These are phyloP conservation scores for Monascus ruber DNA, from an alignment of 2,329 filamentous ascomycete genomes.

Conservation along the genomic window DNA sequence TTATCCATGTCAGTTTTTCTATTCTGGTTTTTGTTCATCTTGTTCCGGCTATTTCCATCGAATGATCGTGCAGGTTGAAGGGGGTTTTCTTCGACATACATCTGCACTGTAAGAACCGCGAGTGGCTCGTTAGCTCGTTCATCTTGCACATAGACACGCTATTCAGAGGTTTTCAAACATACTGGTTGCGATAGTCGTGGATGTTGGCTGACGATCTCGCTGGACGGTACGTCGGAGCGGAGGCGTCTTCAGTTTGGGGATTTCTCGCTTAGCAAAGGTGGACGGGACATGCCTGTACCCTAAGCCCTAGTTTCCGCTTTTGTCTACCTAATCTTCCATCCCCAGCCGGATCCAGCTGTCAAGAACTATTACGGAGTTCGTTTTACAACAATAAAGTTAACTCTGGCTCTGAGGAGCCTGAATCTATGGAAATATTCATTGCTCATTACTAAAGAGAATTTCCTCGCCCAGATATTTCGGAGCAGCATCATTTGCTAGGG, in stretches of 20 bases:
- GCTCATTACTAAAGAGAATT: neutral
- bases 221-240: slow-evolving; percentile 23
- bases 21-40: slow-evolving; percentile 5
- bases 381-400: too few relatives aligned
- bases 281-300: slow-evolving; percentile 20
- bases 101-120: slow-evolving; percentile 59
- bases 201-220: slow-evolving; percentile 30
- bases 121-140: slow-evolving; percentile 34
- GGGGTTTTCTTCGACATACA: slow-evolving; percentile 49
- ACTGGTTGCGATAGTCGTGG: slow-evolving; percentile 38
- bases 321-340: neutral
- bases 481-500: too few relatives aligned
- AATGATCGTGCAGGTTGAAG: slow-evolving; percentile 11
- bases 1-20: slow-evolving; percentile 12
- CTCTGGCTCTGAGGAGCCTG: too few relatives aligned
- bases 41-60: neutral
- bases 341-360: too few relatives aligned
- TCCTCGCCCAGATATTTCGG: too few relatives aligned
- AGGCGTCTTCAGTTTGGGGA: slow-evolving; percentile 28
- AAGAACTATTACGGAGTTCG: too few relatives aligned
- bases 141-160: slow-evolving; percentile 7
- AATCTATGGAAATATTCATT: neutral
- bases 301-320: slow-evolving; percentile 26
- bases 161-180: slow-evolving; percentile 17
- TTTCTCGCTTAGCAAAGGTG: slow-evolving; percentile 35